Evolutionary conservation across 2,329 filamentous ascomycete genomes (phyloP).

Genomic region (Ophiostoma sp.): DNA sequence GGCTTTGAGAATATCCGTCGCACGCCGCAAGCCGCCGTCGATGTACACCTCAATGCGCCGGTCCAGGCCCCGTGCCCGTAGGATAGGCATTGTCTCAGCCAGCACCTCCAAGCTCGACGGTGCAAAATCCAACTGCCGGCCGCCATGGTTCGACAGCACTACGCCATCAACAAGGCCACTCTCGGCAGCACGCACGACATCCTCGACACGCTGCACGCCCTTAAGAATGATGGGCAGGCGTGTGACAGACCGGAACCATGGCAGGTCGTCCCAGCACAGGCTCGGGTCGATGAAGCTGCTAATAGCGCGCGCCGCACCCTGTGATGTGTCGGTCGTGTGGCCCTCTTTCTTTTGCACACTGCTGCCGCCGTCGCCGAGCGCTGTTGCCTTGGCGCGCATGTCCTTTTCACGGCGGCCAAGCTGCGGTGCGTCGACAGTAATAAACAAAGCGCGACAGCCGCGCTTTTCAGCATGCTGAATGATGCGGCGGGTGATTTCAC

Average conservation of each 20-base stretch:
- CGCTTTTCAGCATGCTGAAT: constrained; percentile 85
- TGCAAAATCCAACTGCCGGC: constrained; percentile 87
- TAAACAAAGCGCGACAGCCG: constrained; percentile 93
- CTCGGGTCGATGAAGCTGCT: constrained; percentile 93
- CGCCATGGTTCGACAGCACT: constrained; percentile 93
- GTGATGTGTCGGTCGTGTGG: constrained; percentile 71
- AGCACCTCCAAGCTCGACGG: constrained; percentile 85
- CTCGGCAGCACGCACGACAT: constrained; percentile 82
- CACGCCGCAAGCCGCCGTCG: constrained; percentile 84
- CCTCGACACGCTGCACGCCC: constrained; percentile 92
- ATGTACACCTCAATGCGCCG: constrained; percentile 80
- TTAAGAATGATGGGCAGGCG: constrained; percentile 95
- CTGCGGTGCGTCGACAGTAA: constrained; percentile 96
- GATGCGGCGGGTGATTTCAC: constrained; percentile 81
- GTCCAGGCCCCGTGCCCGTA: constrained; percentile 67
- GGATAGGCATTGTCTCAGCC: constrained; percentile 85
- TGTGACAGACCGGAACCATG: constrained; percentile 88
- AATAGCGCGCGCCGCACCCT: constrained; percentile 91
- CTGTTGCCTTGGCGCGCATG: constrained; percentile 84
- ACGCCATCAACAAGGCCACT: constrained; percentile 72
- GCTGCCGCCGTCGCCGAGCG: constrained; percentile 60
- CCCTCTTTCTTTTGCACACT: constrained; percentile 77
- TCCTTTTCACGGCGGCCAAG: constrained; percentile 94
- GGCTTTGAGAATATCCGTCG: constrained; percentile 92
- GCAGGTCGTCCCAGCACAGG: constrained; percentile 89